A percentile compares a stretch with the other conserved stretches of the same genome.
phyloP scores from a whole-genome alignment of 768 basidiomycete species.

The Xanthoconium stramineum region DNA sequence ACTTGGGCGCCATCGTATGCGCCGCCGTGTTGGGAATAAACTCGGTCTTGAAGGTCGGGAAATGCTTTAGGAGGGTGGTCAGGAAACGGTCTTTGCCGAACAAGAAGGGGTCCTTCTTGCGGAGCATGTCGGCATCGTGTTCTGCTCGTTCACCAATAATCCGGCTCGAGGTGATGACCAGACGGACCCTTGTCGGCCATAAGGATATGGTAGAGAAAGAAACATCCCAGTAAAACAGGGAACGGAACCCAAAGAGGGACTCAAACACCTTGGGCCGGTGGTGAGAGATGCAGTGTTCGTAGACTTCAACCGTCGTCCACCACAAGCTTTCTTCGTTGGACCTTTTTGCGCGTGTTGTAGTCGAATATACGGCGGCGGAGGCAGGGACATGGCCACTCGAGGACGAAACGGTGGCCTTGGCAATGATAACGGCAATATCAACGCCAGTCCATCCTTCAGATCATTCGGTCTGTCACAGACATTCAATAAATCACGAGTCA shows the following conservation, averaged over 20 bases:
- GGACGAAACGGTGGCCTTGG: conserved; percentile 51
- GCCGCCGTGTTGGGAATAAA: conserved; percentile 88
- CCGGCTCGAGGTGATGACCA: conserved; percentile 93
- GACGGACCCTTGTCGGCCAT: conserved; percentile 94
- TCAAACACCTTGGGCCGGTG: conserved; percentile 95
- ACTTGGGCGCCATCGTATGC: conserved; percentile 89
- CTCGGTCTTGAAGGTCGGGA: conserved; percentile 94
- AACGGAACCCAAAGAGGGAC: conserved; percentile 87
- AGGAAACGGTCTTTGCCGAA: conserved; percentile 96
- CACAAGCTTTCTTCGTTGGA: conserved; percentile 91
- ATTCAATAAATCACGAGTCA: neutral
- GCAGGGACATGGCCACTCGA: conserved; percentile 36
- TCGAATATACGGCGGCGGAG: conserved; percentile 70
- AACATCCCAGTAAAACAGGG: conserved; percentile 96
- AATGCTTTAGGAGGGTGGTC: conserved; percentile 93
- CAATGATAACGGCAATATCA: conserved; percentile 63
- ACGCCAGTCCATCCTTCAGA: conserved; percentile 45
- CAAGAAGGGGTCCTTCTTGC: conserved; percentile 94
- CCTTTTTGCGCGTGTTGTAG: conserved; percentile 98
- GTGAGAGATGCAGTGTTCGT: conserved; percentile 94
- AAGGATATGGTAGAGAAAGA: conserved; percentile 89
- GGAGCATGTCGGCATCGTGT: conserved; percentile 88
- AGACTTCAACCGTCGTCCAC: conserved; percentile 99
- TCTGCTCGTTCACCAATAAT: conserved; percentile 95
- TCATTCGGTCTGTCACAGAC: conserved; percentile 50